Percentiles rank a stretch among this genome's conserved stretches.
Conservation (phyloP, 2,329 filamentous ascomycete species). For the Aspergillus fructus region DNA sequence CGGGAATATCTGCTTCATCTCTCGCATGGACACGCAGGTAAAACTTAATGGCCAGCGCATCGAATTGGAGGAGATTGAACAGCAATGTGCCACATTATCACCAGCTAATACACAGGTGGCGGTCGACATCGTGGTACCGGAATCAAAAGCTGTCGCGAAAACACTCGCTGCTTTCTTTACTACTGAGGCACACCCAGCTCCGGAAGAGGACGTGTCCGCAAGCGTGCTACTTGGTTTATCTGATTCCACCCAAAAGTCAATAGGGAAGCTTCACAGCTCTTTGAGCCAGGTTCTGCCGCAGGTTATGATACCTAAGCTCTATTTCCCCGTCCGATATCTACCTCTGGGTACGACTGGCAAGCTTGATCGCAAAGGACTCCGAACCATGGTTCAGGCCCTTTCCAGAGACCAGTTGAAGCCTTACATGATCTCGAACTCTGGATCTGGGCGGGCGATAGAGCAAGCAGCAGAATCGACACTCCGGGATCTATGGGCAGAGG, state of each 20-base stretch:
- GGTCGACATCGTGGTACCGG: slow-evolving; percentile 42
- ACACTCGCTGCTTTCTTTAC: slow-evolving; percentile 38
- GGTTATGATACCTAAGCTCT: slow-evolving; percentile 47
- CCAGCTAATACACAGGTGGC: slow-evolving; percentile 40
- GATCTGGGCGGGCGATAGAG: slow-evolving; percentile 23
- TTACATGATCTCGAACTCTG: slow-evolving; percentile 27
- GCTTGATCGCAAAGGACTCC: slow-evolving; percentile 41
- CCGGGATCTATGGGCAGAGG: slow-evolving; percentile 38
- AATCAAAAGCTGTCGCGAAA: slow-evolving; percentile 31
- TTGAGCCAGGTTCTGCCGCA: slow-evolving; percentile 33
- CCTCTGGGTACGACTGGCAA: slow-evolving; percentile 46
- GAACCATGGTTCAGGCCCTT: slow-evolving; percentile 37
- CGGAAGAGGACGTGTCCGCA: neutral
- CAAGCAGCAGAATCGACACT: slow-evolving; percentile 31
- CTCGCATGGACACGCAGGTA: slow-evolving; percentile 34
- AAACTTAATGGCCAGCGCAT: slow-evolving; percentile 48
- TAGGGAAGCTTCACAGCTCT: slow-evolving; percentile 27
- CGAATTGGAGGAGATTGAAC: slow-evolving; percentile 48
- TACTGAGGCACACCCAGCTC: slow-evolving; percentile 10
- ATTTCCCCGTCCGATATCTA: slow-evolving; percentile 42
- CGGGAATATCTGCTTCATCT: slow-evolving; percentile 34
- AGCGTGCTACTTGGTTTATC: slow-evolving; percentile 27
- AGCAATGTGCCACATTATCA: slow-evolving; percentile 40
- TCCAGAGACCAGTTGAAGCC: slow-evolving; percentile 31
- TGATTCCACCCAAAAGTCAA: slow-evolving; percentile 20